Conservation (phyloP, 2,329 filamentous ascomycete species). For the Calonectria fujianensis region DNA sequence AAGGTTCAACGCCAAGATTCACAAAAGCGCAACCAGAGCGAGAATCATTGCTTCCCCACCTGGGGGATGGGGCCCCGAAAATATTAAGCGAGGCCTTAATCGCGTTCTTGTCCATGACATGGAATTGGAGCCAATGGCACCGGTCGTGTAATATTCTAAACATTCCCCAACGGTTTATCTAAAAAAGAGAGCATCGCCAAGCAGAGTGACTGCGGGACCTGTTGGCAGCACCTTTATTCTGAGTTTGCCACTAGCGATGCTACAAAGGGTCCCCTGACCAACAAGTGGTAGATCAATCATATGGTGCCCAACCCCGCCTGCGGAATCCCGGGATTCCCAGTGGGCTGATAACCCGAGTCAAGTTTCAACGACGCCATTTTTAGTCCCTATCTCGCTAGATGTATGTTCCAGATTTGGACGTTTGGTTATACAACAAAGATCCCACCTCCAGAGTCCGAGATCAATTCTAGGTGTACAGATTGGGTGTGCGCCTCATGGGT, state of each 20-base stretch:
- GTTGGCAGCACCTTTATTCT: background rate
- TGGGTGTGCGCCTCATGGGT: background rate
- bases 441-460: background rate
- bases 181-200: background rate
- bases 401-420: background rate
- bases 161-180: background rate
- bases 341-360: background rate
- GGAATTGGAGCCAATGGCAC: background rate
- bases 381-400: background rate
- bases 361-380: background rate
- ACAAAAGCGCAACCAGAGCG: background rate
- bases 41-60: background rate
- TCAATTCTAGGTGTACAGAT: background rate
- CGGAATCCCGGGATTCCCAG: background rate
- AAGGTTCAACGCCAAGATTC: conserved; percentile 1
- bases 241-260: conserved; percentile 12
- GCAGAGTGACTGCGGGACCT: too few relatives aligned
- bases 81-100: background rate
- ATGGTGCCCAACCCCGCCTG: background rate
- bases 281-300: background rate
- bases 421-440: background rate
- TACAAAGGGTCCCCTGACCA: conserved; percentile 13
- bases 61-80: background rate
- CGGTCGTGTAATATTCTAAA: background rate
- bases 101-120: background rate